Conservation (phyloP, 352 stramenopile species). For the Elongisporangium undulatum region DNA sequence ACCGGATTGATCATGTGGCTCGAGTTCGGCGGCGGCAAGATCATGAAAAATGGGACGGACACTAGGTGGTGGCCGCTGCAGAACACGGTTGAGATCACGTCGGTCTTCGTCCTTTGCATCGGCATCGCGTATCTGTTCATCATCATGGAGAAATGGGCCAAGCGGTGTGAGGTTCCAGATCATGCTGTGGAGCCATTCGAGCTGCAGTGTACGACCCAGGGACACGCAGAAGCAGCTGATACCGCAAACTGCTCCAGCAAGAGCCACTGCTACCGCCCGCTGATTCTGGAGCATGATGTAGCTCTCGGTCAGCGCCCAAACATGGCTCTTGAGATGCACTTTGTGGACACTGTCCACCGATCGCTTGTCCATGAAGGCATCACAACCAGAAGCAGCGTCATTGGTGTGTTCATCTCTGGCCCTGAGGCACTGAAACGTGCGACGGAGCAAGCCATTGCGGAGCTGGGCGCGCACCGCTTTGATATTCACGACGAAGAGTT, state of each 20-base stretch:
- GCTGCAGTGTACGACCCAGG: not conserved
- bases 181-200: not conserved
- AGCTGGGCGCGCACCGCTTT: conserved; percentile 4
- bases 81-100: conserved; percentile 32
- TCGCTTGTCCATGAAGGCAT: not conserved
- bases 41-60: conserved; percentile 24
- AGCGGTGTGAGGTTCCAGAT: not conserved
- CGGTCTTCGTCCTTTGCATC: conserved; percentile 21
- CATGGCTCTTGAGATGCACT: not conserved
- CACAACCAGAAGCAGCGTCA: not conserved
- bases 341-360: not conserved
- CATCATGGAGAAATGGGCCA: conserved; percentile 1
- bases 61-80: conserved; percentile 47
- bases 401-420: conserved; percentile 10
- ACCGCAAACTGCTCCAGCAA: not conserved
- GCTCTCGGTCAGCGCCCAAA: conserved; percentile 2
- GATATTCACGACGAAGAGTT: conserved; percentile 7
- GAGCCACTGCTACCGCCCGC: conserved; percentile 2
- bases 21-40: conserved; percentile 21
- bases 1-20: conserved; percentile 29
- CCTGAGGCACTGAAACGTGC: conserved; percentile 7
- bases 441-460: conserved; percentile 2
- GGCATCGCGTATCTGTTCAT: conserved; percentile 2
- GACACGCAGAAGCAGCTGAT: not conserved
- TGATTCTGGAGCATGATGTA: conserved; percentile 4